A percentile compares a stretch with the other conserved stretches of the same genome.
Evolutionary conservation across 2,329 filamentous ascomycete species (phyloP).

Genomic region (Epichloe amarillans): DNA sequence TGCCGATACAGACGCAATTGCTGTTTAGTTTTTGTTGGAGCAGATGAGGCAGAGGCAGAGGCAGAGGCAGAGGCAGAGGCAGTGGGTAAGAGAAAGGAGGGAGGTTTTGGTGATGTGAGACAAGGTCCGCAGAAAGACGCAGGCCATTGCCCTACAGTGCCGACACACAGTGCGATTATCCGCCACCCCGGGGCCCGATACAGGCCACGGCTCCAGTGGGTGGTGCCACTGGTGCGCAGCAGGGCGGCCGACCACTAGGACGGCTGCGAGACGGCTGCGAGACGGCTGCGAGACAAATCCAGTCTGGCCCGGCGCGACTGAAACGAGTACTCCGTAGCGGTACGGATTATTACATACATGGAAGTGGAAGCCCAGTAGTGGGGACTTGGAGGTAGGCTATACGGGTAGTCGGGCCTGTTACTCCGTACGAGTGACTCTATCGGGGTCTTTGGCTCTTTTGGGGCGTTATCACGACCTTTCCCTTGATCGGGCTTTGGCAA

Average conservation of each 20-base stretch:
- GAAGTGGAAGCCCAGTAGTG: not conserved
- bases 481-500: no score
- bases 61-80: no score
- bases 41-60: not conserved
- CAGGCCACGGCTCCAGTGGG: slow-evolving; percentile 3
- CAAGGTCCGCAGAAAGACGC: slow-evolving; percentile 5
- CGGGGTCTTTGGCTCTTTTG: no score
- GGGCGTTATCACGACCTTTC: no score
- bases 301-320: not conserved
- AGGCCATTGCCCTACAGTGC: slow-evolving; percentile 6
- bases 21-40: slow-evolving; percentile 9
- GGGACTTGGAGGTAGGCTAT: no score
- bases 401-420: no score
- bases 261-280: not conserved
- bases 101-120: slow-evolving; percentile 11
- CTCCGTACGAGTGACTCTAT: no score
- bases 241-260: not conserved
- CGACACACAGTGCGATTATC: slow-evolving; percentile 2
- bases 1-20: slow-evolving; percentile 13
- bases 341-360: not conserved
- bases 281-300: not conserved
- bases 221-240: not conserved
- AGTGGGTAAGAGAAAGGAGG: slow-evolving; percentile 7
- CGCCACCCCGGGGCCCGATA: slow-evolving; percentile 1
- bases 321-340: no score